Percentiles rank a stretch among this genome's conserved stretches.
Conservation (phyloP, 2,329 filamentous ascomycete species). For the Aquanectria penicillioides region DNA sequence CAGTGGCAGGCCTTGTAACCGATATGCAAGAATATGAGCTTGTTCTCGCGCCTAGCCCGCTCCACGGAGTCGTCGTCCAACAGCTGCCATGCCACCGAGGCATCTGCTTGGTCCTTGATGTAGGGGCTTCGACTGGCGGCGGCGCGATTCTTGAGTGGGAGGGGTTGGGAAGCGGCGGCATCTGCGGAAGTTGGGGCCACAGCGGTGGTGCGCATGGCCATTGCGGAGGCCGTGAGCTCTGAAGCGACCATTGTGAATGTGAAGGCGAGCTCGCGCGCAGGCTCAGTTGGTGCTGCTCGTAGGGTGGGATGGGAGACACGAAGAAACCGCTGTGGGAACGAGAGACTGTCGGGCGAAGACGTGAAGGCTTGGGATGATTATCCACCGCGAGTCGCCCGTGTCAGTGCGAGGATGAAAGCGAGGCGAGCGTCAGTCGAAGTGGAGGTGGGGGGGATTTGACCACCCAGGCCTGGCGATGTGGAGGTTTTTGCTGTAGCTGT, state of each 20-base stretch:
- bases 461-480: constrained; percentile 13
- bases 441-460: constrained; percentile 10
- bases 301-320: neutral
- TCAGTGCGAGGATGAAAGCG: constrained; percentile 10
- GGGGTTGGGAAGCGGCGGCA: constrained; percentile 31
- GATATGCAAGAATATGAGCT: constrained; percentile 91
- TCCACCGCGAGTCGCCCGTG: constrained; percentile 10
- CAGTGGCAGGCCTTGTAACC: constrained; percentile 97
- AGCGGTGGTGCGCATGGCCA: constrained; percentile 43
- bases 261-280: neutral
- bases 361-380: neutral
- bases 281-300: neutral
- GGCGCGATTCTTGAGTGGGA: constrained; percentile 50
- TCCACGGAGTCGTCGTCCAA: constrained; percentile 82
- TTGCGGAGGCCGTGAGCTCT: constrained; percentile 50
- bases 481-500: constrained; percentile 17
- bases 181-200: constrained; percentile 34
- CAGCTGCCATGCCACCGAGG: constrained; percentile 91
- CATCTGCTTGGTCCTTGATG: constrained; percentile 78
- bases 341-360: neutral
- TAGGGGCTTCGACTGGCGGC: constrained; percentile 59
- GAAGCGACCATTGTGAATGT: constrained; percentile 48
- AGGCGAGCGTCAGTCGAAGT: neutral
- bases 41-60: constrained; percentile 82
- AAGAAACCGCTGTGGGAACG: neutral